phyloP scores from a whole-genome alignment of 2,329 filamentous ascomycete species.

The Arthrocladium fulminans region DNA sequence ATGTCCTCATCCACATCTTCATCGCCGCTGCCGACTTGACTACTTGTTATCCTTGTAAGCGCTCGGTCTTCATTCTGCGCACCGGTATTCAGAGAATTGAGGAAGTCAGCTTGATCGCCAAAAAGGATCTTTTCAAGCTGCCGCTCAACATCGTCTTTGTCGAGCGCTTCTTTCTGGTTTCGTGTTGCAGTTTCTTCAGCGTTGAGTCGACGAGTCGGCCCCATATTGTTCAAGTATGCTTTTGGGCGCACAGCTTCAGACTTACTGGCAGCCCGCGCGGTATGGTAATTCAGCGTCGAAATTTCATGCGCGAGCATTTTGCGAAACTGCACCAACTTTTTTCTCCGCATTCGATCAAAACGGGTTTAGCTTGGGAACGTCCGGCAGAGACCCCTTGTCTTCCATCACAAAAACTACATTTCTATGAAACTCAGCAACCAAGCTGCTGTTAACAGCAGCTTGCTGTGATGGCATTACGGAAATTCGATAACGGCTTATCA shows the following conservation, averaged over 20 bases:
- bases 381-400: constrained; percentile 51
- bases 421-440: too few species aligned
- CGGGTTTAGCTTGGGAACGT: constrained; percentile 48
- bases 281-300: too few species aligned
- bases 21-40: constrained; percentile 24
- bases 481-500: too few species aligned
- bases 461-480: too few species aligned
- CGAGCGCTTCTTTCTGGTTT: constrained; percentile 31
- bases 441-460: too few species aligned
- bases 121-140: constrained; percentile 84
- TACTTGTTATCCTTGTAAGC: constrained; percentile 20
- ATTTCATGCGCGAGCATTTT: not conserved
- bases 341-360: constrained; percentile 53
- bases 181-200: constrained; percentile 4
- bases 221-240: not conserved
- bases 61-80: constrained; percentile 34
- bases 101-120: constrained; percentile 76
- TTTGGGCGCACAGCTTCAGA: not conserved
- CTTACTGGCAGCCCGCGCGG: not conserved
- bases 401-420: too few species aligned
- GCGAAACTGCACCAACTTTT: constrained; percentile 38
- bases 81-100: constrained; percentile 59
- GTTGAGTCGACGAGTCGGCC: constrained; percentile 4
- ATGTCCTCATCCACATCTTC: constrained; percentile 46
- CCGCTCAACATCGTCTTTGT: constrained; percentile 74